These are phyloP conservation scores for Heimioporus sp. DNA, from an alignment of 768 basidiomycete genomes.

Conservation along the genomic window DNA sequence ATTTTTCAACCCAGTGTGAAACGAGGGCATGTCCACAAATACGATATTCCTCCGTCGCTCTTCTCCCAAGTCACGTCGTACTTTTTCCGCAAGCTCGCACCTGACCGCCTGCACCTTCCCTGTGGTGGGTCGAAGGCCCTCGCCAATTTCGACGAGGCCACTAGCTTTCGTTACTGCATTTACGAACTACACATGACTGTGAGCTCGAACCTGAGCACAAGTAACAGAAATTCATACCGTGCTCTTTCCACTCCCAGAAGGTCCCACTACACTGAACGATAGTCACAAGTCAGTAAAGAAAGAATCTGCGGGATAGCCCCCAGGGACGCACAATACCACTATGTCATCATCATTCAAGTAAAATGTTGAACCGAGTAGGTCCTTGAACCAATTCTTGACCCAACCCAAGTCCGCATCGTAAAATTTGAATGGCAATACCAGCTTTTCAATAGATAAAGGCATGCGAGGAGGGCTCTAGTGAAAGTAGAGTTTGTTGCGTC, in stretches of 20 bases:
- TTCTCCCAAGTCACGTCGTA: too few relatives aligned
- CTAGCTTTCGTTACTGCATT: neutral
- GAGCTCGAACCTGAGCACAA: neutral
- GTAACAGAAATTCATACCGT: slow-evolving; percentile 4
- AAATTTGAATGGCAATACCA: too few relatives aligned
- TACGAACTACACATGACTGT: slow-evolving; percentile 8
- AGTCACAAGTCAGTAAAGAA: too few relatives aligned
- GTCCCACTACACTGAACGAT: slow-evolving; percentile 14
- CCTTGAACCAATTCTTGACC: too few relatives aligned
- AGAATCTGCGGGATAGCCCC: too few relatives aligned
- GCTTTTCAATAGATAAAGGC: too few relatives aligned
- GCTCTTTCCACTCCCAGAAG: slow-evolving; percentile 20
- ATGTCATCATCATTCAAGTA: slow-evolving; percentile 9
- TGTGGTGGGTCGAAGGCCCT: neutral
- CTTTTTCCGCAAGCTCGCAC: too few relatives aligned
- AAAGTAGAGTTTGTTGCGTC: too few relatives aligned
- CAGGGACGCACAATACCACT: slow-evolving; percentile 18
- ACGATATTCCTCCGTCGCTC: slow-evolving; percentile 15
- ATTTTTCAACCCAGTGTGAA: neutral
- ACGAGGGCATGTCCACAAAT: slow-evolving; percentile 22
- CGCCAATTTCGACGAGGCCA: neutral
- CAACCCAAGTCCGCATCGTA: too few relatives aligned
- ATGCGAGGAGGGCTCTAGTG: too few relatives aligned
- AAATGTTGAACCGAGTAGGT: neutral
- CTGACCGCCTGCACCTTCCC: too few relatives aligned